A percentile compares a stretch with the other conserved stretches of the same genome.
Conservation (phyloP, 2,329 filamentous ascomycete species). For the Ophiosphaerella korrae region DNA sequence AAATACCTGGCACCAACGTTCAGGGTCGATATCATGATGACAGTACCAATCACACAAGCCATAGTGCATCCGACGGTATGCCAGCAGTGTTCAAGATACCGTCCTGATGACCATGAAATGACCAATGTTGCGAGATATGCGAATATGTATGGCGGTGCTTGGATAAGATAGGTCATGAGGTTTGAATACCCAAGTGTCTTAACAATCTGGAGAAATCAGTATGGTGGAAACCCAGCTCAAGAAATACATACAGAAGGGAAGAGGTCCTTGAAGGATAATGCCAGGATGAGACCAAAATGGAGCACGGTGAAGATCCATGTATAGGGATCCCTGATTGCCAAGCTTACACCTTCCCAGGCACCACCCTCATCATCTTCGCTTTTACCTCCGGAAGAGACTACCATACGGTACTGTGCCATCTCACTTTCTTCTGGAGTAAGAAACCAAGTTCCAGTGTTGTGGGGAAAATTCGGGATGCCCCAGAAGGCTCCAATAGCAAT, state of each 20-base stretch:
- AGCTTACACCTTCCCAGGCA: constrained; percentile 41
- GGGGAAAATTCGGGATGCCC: constrained; percentile 41
- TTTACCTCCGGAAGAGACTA: constrained; percentile 28
- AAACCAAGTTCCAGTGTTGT: constrained; percentile 9
- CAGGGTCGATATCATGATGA: constrained; percentile 33
- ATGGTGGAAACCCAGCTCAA: too few species aligned
- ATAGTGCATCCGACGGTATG: constrained; percentile 30
- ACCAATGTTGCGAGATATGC: constrained; percentile 28
- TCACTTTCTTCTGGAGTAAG: constrained; percentile 16
- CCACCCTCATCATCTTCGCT: constrained; percentile 47
- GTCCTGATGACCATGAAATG: constrained; percentile 32
- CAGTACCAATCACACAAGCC: constrained; percentile 18
- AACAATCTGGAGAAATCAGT: constrained; percentile 15
- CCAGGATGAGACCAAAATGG: constrained; percentile 42
- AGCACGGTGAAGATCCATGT: constrained; percentile 48
- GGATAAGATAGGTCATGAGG: constrained; percentile 46
- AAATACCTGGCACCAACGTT: constrained; percentile 39
- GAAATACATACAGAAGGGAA: too few species aligned
- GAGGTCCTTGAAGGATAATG: constrained; percentile 27
- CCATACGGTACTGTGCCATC: constrained; percentile 28
- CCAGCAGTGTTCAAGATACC: constrained; percentile 32
- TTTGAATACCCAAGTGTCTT: constrained; percentile 15
- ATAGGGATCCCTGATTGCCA: constrained; percentile 45
- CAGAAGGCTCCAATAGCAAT: constrained; percentile 34
- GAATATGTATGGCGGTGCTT: constrained; percentile 48